Evolutionary conservation across 257 asterid species (phyloP).

Genomic region (Penstemon davidsonii): DNA sequence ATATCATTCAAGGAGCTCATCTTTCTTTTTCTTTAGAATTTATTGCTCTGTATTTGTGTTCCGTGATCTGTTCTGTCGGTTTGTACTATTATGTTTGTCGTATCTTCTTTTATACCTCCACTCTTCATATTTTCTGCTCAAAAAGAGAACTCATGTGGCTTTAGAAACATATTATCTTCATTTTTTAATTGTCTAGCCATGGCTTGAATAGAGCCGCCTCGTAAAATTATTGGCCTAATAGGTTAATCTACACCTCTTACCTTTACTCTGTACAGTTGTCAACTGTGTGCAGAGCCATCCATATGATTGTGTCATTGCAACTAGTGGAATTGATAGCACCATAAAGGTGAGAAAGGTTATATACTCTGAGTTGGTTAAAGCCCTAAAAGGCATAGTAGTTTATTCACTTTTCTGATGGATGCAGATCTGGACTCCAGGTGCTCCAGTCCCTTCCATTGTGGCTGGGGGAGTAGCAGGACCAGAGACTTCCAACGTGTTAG

Average conservation of each 20-base stretch:
- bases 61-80: neutral
- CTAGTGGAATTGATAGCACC: conserved; percentile 97
- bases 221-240: neutral
- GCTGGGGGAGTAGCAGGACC: conserved; percentile 77
- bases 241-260: conserved; percentile 12
- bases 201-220: neutral
- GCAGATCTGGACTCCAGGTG: conserved; percentile 92
- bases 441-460: conserved; percentile 69
- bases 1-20: neutral
- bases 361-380: conserved; percentile 9
- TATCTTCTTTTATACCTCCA: neutral
- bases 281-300: conserved; percentile 97
- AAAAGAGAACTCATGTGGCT: neutral
- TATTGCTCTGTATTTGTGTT: no score
- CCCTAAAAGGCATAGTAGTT: conserved; percentile 12
- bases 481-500: conserved; percentile 63
- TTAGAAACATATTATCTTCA: neutral
- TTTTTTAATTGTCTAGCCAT: neutral
- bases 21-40: neutral
- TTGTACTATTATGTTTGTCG: neutral
- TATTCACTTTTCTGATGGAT: conserved; percentile 26
- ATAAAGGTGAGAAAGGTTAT: conserved; percentile 66
- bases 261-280: conserved; percentile 62
- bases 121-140: neutral
- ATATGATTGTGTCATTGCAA: conserved; percentile 75